Base-by-base conservation (phyloP, 2,329 filamentous ascomycete genomes). In the Claviceps maximensis region DNA sequence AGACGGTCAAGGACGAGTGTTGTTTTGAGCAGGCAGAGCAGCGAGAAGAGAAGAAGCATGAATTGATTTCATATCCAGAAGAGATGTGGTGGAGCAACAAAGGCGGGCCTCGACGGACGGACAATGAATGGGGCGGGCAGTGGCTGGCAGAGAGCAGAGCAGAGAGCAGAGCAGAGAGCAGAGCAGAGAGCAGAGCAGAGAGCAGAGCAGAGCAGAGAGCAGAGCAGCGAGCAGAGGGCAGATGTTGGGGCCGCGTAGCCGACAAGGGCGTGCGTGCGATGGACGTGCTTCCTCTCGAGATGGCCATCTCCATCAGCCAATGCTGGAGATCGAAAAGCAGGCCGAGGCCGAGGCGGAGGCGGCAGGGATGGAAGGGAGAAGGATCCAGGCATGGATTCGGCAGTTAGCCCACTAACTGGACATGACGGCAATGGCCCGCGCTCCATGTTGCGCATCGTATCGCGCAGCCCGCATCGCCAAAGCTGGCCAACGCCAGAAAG, bases 271-370 rank as follows among this genome's bases (percentile, higher is more conserved):
- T n/a, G n/a, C n/a, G 17, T 36, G 42, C 42, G 50, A 51, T 51
- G 50, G 50, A 19, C 25, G 42, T 12, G n/a, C 9, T 13, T 13
- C 19, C 40, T 38, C n/a, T 38, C 29, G 47, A 57, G 56, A 57
- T 57, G 52, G 49, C 47, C 40, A 40, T 40, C 40, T n/a, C 31
- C 53, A 23, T 44, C 41, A 21, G 40, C 19, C 29, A 31, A 31
- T n/a, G 38, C 38, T 48, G 47, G 47, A 19, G 56, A 57, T 57
- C 56, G 55, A 51, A 38, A 15, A 31, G 12, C 6, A 15, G 25
- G 12, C 9, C 23, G 15, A 21, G 33, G 27, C 19, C 7, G n/a
- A 49, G 47, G 47, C 12, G 15, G 7, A 40, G 40, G 8, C n/a
- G 23, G 38, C 48, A 47, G 21, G 23, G 12, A 3, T 3, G 19